Evolutionary conservation across 805 yeast genomes (phyloP), one percentile per base, ranked within the genome.

Genomic region (Candida methanosorbosa): DNA sequence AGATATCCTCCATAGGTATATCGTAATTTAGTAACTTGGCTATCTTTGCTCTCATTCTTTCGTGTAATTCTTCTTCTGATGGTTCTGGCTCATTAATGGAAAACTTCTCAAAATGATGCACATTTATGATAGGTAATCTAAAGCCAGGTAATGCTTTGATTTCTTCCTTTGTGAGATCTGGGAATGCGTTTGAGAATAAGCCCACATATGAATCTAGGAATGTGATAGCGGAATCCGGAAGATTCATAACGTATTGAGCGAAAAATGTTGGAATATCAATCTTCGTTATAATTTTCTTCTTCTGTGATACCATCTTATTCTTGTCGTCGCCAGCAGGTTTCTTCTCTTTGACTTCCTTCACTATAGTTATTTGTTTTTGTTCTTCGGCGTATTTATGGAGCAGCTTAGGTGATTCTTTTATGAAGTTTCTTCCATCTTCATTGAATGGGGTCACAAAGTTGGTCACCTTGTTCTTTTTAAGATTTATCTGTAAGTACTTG

Each of bases 61-160:
- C 56, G 34, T 78, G 75, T 18, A 90, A 61, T 29, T 75, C 86
- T n/a, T 75, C 79, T 45, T 70, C 64, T 0, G 75, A 49, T 4
- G 94, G 90, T 44, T 78, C 86, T 0, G 79, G 74, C 45, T 78
- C 94, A 28, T 68, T 73, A 1, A 81, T 79, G n/a, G 75, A 74
- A 49, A 76, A 83, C 57, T 94, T 92, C 56, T 84, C 92, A 63
- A 92, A 92, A 56, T 96, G 90, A 55, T 92, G 94, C 4, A 83
- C 87, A 48, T 94, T 88, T 25, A 92, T 70, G 39, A 64, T 61
- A 2, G 97, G 97, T 38, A 85, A 58, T 38, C 65, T 65, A 51
- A 75, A 74, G 8, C 68, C 68, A 2, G 70, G 69, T 9, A 66
- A 43, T 0, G 46, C 31, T 30, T 53, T 56, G 4, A 68, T 53